Conservation (phyloP, 1,284 basidiomycete species). For the Leccinum fallax region DNA sequence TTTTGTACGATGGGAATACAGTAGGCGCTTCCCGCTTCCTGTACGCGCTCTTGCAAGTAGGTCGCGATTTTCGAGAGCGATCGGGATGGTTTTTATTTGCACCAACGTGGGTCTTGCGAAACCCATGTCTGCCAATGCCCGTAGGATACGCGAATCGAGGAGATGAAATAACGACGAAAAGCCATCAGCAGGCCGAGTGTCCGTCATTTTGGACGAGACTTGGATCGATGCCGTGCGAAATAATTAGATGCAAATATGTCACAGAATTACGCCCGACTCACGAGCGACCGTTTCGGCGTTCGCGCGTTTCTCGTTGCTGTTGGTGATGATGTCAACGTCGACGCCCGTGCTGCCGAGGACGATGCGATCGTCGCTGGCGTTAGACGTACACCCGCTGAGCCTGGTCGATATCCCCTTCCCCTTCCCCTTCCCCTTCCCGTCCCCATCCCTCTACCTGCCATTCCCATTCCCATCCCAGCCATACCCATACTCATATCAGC, state of each 20-base stretch:
- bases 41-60: constrained; percentile 94
- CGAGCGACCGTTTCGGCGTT: constrained; percentile 3
- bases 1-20: constrained; percentile 91
- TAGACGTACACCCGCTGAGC: constrained; percentile 29
- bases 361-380: neutral
- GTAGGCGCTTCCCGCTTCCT: constrained; percentile 96
- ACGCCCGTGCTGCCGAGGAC: neutral
- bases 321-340: too few relatives aligned
- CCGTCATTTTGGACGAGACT: constrained; percentile 12
- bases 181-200: constrained; percentile 37
- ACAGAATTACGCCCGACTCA: constrained; percentile 32
- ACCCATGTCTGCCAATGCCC: constrained; percentile 78
- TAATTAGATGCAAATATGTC: too few relatives aligned
- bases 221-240: constrained; percentile 20
- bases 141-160: constrained; percentile 75
- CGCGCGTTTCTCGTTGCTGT: too few relatives aligned
- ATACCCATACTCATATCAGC: neutral
- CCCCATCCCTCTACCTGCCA: neutral
- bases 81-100: constrained; percentile 80
- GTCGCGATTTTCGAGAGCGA: constrained; percentile 89
- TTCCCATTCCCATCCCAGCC: neutral
- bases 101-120: constrained; percentile 85
- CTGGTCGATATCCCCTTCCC: constrained; percentile 9
- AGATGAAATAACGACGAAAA: constrained; percentile 74
- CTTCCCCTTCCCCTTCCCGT: neutral